phyloP scores from a whole-genome alignment of 2,329 filamentous ascomycete species.

The Neonectria hederae region DNA sequence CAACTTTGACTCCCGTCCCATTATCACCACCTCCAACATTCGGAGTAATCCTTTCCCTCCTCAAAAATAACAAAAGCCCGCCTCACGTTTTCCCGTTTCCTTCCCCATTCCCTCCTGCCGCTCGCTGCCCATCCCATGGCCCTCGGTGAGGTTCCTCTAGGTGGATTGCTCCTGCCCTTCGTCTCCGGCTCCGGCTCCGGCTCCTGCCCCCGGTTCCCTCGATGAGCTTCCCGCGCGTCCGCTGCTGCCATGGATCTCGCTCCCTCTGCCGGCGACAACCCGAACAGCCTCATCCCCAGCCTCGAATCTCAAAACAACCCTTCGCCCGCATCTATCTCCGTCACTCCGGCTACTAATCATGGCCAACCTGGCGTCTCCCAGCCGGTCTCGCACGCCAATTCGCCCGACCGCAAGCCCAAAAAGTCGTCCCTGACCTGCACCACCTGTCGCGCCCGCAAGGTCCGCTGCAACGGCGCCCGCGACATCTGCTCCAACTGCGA shows the following conservation, averaged over 20 bases:
- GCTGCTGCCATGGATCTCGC: slow-evolving; percentile 44
- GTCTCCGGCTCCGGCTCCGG: slow-evolving; percentile 29
- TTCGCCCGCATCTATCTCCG: slow-evolving; percentile 24
- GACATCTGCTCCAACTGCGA: slow-evolving; percentile 67
- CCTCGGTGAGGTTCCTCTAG: slow-evolving; percentile 30
- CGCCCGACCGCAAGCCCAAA: slow-evolving; percentile 50
- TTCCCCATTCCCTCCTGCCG: not conserved
- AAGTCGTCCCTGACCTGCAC: slow-evolving; percentile 61
- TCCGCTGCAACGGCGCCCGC: slow-evolving; percentile 65
- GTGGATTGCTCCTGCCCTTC: slow-evolving; percentile 30
- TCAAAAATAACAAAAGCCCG: slow-evolving; percentile 9
- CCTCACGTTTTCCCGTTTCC: slow-evolving; percentile 2
- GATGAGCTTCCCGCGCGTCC: slow-evolving; percentile 34
- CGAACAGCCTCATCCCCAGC: slow-evolving; percentile 40
- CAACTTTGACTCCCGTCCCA: slow-evolving; percentile 29
- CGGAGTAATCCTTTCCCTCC: slow-evolving; percentile 4
- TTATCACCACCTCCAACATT: slow-evolving; percentile 23
- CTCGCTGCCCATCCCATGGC: slow-evolving; percentile 18
- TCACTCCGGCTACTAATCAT: slow-evolving; percentile 14
- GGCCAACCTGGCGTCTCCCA: slow-evolving; percentile 34
- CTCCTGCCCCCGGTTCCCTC: slow-evolving; percentile 34
- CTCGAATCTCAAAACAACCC: slow-evolving; percentile 39
- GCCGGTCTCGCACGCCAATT: slow-evolving; percentile 39
- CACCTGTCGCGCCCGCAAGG: slow-evolving; percentile 65
- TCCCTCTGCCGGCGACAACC: slow-evolving; percentile 39